These are phyloP conservation scores for Tilletia indica DNA, from an alignment of 1,284 basidiomycete species.

Conservation along the genomic window DNA sequence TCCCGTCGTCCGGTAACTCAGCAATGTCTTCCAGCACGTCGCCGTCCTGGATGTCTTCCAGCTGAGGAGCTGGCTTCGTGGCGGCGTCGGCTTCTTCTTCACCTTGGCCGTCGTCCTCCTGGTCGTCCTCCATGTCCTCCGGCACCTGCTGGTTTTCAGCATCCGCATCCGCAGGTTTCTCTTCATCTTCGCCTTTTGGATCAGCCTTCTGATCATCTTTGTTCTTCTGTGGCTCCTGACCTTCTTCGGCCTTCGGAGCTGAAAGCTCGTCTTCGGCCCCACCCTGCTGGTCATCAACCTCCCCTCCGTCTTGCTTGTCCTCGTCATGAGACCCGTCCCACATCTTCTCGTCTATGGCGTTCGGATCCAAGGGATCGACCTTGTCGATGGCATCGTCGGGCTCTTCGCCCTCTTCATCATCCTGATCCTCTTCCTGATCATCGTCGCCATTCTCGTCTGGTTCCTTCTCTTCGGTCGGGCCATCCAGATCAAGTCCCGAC, in stretches of 20 bases:
- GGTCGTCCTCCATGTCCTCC: slow-evolving; percentile 19
- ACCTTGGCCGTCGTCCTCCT: slow-evolving; percentile 25
- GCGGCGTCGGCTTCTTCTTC: slow-evolving; percentile 25
- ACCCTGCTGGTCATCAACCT: slow-evolving; percentile 48
- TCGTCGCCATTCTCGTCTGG: slow-evolving; percentile 65
- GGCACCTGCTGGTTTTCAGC: slow-evolving; percentile 22
- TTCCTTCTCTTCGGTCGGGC: slow-evolving; percentile 50
- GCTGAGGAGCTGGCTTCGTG: slow-evolving; percentile 50
- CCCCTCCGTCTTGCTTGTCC: slow-evolving; percentile 58
- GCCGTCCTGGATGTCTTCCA: slow-evolving; percentile 37
- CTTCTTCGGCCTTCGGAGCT: slow-evolving; percentile 32
- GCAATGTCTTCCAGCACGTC: slow-evolving; percentile 26
- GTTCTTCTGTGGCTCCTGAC: slow-evolving; percentile 48
- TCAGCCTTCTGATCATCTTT: slow-evolving; percentile 61
- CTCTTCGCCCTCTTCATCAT: slow-evolving; percentile 61
- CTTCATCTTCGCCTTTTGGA: slow-evolving; percentile 53
- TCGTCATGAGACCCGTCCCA: slow-evolving; percentile 78
- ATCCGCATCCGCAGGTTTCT: slow-evolving; percentile 23
- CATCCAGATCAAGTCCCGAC: slow-evolving; percentile 66
- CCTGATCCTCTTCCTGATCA: slow-evolving; percentile 63
- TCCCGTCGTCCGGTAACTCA: slow-evolving; percentile 20
- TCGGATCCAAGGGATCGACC: slow-evolving; percentile 80
- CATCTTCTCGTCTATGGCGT: slow-evolving; percentile 89
- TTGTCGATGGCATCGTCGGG: slow-evolving; percentile 81
- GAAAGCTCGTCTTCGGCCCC: slow-evolving; percentile 39